These are phyloP conservation scores for Russula emetica DNA, from an alignment of 768 basidiomycete species.

Conservation along the genomic window DNA sequence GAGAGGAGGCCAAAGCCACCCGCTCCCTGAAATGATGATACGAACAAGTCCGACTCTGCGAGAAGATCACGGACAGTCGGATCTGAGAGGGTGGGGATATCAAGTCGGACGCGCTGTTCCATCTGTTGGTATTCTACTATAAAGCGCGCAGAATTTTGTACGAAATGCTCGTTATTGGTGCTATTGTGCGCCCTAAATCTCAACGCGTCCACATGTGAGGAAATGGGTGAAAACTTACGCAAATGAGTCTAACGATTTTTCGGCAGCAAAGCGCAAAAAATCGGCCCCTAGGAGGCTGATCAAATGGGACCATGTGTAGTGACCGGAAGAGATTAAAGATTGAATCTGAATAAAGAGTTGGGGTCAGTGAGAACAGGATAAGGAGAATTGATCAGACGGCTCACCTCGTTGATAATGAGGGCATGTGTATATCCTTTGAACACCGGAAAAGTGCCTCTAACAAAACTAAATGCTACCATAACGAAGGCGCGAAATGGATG, in stretches of 20 bases:
- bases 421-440: constrained; percentile 85
- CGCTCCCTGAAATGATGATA: constrained; percentile 69
- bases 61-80: constrained; percentile 70
- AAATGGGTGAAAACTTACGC: constrained; percentile 49
- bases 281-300: constrained; percentile 57
- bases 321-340: constrained; percentile 59
- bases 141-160: constrained; percentile 68
- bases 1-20: constrained; percentile 75
- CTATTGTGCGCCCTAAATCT: constrained; percentile 38
- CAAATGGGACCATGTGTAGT: constrained; percentile 66
- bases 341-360: constrained; percentile 50
- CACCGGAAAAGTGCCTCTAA: constrained; percentile 74
- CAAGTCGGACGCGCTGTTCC: constrained; percentile 69
- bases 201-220: neutral
- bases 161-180: constrained; percentile 64
- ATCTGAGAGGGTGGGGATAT: constrained; percentile 74
- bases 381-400: constrained; percentile 28
- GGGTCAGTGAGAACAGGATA: neutral
- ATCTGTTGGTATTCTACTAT: constrained; percentile 75
- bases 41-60: constrained; percentile 83
- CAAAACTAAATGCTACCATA: constrained; percentile 65
- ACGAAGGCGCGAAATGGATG: constrained; percentile 68
- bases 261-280: constrained; percentile 56
- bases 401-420: constrained; percentile 76
- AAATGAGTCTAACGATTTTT: constrained; percentile 63